Evolutionary conservation across 345 rosid species (phyloP), one percentile per base, ranked within the genome.

Genomic region (Nasturtium officinale): DNA sequence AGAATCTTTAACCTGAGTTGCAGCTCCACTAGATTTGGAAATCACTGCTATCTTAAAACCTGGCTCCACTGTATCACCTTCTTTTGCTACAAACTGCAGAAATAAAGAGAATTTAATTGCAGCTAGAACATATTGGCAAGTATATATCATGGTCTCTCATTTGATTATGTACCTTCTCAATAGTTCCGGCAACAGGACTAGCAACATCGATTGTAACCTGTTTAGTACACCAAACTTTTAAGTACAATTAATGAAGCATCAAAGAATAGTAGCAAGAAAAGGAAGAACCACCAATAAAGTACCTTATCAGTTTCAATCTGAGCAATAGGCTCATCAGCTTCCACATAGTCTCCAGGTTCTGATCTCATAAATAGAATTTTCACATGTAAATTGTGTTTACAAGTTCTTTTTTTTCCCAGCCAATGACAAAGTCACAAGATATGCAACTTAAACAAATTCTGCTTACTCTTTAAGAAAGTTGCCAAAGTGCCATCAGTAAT

Each of bases 401-500:
- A n/a, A n/a, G n/a, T n/a, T n/a, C n/a, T n/a, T n/a, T n/a, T n/a
- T n/a, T n/a, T n/a, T n/a, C n/a, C n/a, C n/a, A 35, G 12, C 5
- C n/a, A 38, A 11, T 11, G 43, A 38, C n/a, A n/a, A n/a, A n/a
- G n/a, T n/a, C n/a, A n/a, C n/a, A n/a, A n/a, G n/a, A n/a, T n/a
- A n/a, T n/a, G n/a, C n/a, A n/a, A n/a, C n/a, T n/a, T n/a, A n/a
- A n/a, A n/a, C n/a, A n/a, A n/a, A n/a, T n/a, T n/a, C n/a, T n/a
- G n/a, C 43, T 38, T 11, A 38, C 43, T 38, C 43, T 38, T 38
- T 38, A 38, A 38, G n/a, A 38, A 38, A 38, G 43, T 38, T 5
- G 43, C 93, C 64, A 89, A 53, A 50, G 96, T 87, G 63, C 97
- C 97, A 83, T 91, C 97, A 20, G 90, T 72, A 23, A 91, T 89